Percentiles rank a stretch among this genome's conserved stretches.
These are phyloP conservation scores for Suillus occidentalis DNA, from an alignment of 768 basidiomycete genomes.

Conservation along the genomic window DNA sequence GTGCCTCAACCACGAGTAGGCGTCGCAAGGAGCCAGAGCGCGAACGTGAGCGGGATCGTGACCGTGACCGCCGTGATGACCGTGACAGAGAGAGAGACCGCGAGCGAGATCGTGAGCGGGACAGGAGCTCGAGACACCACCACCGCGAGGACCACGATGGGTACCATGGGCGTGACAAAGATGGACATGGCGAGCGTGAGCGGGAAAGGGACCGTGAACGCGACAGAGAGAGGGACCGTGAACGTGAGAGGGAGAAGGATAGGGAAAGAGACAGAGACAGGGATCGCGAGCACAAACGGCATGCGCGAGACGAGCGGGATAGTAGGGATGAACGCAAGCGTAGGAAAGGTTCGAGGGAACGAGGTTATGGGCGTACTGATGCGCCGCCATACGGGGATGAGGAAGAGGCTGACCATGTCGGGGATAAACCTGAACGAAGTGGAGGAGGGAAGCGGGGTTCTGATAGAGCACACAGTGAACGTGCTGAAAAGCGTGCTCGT, in stretches of 20 bases:
- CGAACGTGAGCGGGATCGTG: conserved; percentile 51
- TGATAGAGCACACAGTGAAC: conserved; percentile 51
- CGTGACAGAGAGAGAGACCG: conserved; percentile 33
- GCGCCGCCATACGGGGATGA: conserved; percentile 36
- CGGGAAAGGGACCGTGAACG: conserved; percentile 42
- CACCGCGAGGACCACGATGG: conserved; percentile 19
- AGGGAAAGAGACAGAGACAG: conserved; percentile 41
- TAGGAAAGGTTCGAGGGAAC: conserved; percentile 40
- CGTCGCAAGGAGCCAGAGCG: conserved; percentile 71
- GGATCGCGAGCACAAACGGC: conserved; percentile 44
- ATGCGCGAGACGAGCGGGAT: conserved; percentile 57
- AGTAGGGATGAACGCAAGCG: conserved; percentile 46
- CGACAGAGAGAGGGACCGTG: conserved; percentile 41
- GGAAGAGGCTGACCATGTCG: conserved; percentile 38
- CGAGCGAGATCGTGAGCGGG: conserved; percentile 31
- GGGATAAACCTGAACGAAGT: conserved; percentile 52
- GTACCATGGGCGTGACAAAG: conserved; percentile 21
- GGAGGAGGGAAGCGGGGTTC: conserved; percentile 34
- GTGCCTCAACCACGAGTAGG: conserved; percentile 74
- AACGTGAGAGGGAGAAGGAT: conserved; percentile 34
- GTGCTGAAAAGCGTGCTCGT: conserved; percentile 66
- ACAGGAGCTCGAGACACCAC: conserved; percentile 30
- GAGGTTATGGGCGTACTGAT: conserved; percentile 44
- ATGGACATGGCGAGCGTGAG: conserved; percentile 35
- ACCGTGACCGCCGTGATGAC: conserved; percentile 38